Percentiles rank a stretch among this genome's conserved stretches.
These are phyloP conservation scores for Acanthamoeba royreba DNA, from an alignment of 208 protist genomes.

Conservation along the genomic window DNA sequence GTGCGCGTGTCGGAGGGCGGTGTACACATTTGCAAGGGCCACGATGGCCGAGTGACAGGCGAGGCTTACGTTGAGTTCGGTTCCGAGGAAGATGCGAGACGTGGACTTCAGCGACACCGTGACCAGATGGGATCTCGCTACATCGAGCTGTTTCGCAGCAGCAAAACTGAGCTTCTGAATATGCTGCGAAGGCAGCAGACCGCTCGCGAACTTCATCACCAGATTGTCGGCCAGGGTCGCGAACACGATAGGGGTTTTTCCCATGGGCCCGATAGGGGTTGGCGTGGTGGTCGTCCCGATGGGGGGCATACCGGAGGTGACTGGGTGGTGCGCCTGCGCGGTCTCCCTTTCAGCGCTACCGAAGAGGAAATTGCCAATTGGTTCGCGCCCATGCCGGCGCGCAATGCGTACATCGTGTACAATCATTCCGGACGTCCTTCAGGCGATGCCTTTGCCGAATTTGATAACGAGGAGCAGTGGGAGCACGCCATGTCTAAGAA, in stretches of 20 bases:
- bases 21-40: background rate
- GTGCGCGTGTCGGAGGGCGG: background rate
- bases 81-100: background rate
- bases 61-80: background rate
- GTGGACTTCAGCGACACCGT: background rate
- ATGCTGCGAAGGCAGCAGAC: background rate
- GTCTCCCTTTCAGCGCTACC: background rate
- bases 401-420: background rate
- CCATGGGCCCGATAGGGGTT: background rate
- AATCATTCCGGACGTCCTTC: background rate
- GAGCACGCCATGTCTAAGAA: slow-evolving; percentile 12
- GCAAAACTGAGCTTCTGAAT: background rate
- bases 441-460: slow-evolving; percentile 3
- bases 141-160: slow-evolving; percentile 4
- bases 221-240: background rate
- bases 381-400: slow-evolving; percentile 6
- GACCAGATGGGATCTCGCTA: background rate
- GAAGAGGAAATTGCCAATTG: background rate
- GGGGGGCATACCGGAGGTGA: background rate
- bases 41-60: background rate
- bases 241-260: background rate
- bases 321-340: background rate
- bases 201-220: background rate
- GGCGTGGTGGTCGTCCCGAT: background rate
- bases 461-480: background rate